Evolutionary conservation across 441 rosid species (phyloP), one percentile per base, ranked within the genome.

Genomic region (Brassica hybrid): DNA sequence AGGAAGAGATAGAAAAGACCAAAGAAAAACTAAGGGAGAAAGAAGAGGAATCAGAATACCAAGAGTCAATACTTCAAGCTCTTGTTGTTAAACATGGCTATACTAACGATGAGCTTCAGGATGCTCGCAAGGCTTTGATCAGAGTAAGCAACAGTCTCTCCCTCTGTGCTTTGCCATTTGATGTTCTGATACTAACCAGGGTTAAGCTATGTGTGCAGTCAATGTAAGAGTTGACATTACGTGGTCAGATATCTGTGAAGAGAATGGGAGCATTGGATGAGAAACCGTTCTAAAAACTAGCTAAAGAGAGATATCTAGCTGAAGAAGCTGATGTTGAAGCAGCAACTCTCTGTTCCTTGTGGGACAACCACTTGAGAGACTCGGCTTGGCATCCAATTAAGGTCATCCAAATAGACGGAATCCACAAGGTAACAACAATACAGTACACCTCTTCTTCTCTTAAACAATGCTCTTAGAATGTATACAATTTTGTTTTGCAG

Each of bases 311-410:
- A 71, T 75, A 74, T 75, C 63, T 67, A 43, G 58, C 59, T 6
- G 66, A 59, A 48, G 74, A 74, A 71, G 79, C 67, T 60, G 76
- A 71, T 10, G n/a, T 78, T 3, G 79, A 91, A 83, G 95, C 93
- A 21, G 59, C n/a, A 18, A 83, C 81, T 11, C 80, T 83, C 3
- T 87, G 88, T 83, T 84, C 90, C 50, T 73, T 82, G 76, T 95
- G 98, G 99, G 94, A 95, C 72, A 84, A 84, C 25, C 79, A 86
- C 61, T 16, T 95, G 75, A 85, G 85, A 80, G 72, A 92, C 79
- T 45, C 95, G 9, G 71, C 73, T 0, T 91, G 99, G 99, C 88
- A 88, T 79, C 98, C 99, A 0, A 80, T 91, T 63, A 93, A 86
- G 80, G 76, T 89, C 52, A 56, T 86, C 45, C 8, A 25, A 23